Conservation (phyloP, 2,329 filamentous ascomycete species). For the Lasiodiplodia sp. region DNA sequence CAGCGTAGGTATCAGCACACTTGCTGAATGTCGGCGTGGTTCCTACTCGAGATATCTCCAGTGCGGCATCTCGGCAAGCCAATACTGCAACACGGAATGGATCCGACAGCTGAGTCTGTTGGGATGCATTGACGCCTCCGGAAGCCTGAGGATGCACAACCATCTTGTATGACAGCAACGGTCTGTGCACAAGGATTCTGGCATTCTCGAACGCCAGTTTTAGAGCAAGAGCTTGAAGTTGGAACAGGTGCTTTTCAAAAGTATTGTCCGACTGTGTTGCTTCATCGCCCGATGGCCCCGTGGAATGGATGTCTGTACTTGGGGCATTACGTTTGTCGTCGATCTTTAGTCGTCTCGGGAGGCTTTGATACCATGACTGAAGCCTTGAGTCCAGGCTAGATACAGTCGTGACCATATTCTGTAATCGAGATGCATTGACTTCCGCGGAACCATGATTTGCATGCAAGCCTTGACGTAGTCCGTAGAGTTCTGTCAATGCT, state of each 20-base stretch:
- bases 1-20: background rate
- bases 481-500: background rate
- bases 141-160: background rate
- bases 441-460: background rate
- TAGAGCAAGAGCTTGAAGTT: conserved; percentile 16
- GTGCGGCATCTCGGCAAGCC: background rate
- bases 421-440: background rate
- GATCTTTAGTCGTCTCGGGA: background rate
- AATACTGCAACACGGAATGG: background rate
- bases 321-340: background rate
- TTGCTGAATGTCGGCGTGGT: background rate
- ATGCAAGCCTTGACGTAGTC: background rate
- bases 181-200: conserved; percentile 1
- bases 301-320: no score
- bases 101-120: background rate
- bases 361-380: background rate
- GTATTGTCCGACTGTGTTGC: no score
- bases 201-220: conserved; percentile 11
- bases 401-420: background rate
- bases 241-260: background rate
- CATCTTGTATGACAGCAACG: conserved; percentile 2
- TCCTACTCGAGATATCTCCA: background rate
- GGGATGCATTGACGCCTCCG: background rate
- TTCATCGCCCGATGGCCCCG: background rate
- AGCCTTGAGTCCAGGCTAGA: background rate